Base-by-base conservation (phyloP, 2,329 filamentous ascomycete species). In the Neonectria punicea region DNA sequence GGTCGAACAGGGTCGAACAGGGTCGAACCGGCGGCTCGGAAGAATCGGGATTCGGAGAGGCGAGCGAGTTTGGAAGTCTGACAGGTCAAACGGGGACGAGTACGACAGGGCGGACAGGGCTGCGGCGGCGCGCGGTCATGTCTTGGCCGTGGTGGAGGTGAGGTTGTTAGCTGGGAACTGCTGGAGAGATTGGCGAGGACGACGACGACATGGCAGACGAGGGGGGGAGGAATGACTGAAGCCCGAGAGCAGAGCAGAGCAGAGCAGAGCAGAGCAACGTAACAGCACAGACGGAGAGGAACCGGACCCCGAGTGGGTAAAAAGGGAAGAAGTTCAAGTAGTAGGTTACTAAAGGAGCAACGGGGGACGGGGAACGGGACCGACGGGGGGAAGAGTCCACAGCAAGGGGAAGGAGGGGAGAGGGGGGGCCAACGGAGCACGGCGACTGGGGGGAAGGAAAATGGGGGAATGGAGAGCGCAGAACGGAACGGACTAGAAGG, bases 71-170 rank as follows among this genome's bases (percentile, higher is more conserved):
- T 66, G 68, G 70, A 62, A 70, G 71, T 73, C 62, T 72, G 69
- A 73, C 69, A 72, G 58, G 67, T 73, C 56, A 62, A 70, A 65
- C 64, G 53, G 55, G 63, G 53, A 74, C 69, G 63, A 60, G 64
- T 56, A 73, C 72, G 54, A 59, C 72, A 67, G 67, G 53, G 50
- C 56, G 36, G 36, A 39, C 36, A n/a, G 14, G 36, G 36, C 36
- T 39, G 36, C 36, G 53, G 66, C 63, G 69, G 66, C 66, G 67
- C 63, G 65, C 63, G 59, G 61, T 62, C 72, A 73, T 74, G 63
- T 68, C 72, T 71, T 63, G 67, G 53, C 61, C 53, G 62, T 20
- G 36, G 56, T 22, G 32, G 30, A n/a, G 11, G 32, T 56, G 34
- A 25, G 11, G 4, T 36, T 36, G 47, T 49, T 64, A 64, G 59